Evolutionary conservation across 305 asterid species (phyloP).

Genomic region (Fraxinus angustifolia): DNA sequence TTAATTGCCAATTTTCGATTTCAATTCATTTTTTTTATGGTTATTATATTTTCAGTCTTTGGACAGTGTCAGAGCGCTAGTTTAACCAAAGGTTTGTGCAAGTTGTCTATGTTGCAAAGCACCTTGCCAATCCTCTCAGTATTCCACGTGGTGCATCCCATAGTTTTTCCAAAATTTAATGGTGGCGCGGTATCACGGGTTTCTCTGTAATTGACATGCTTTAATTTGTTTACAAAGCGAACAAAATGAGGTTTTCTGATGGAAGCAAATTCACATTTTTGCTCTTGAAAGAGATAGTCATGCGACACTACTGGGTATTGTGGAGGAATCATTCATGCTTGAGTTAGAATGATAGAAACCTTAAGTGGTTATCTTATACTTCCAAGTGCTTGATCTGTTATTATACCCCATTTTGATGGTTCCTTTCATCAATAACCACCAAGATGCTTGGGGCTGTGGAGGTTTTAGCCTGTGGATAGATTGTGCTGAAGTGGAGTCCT

Average conservation of each 20-base stretch:
- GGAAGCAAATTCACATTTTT: background rate
- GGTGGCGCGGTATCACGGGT: background rate
- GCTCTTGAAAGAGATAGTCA: background rate
- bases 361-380: background rate
- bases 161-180: background rate
- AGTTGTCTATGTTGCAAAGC: background rate
- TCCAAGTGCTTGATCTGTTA: background rate
- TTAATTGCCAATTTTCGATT: background rate
- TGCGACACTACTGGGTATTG: background rate
- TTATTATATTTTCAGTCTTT: background rate
- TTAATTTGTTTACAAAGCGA: background rate
- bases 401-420: background rate
- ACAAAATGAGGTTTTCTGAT: background rate
- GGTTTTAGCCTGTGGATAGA: slow-evolving; percentile 9
- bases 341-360: background rate
- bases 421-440: slow-evolving; percentile 3
- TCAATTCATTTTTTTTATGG: background rate
- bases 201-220: background rate
- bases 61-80: background rate
- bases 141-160: background rate
- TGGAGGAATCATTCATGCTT: background rate
- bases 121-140: background rate
- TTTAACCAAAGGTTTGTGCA: background rate
- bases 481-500: slow-evolving; percentile 9
- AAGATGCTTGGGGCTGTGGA: background rate